Evolutionary conservation across 2,329 filamentous ascomycete genomes (phyloP).

Genomic region (Diaporthe longicolla): DNA sequence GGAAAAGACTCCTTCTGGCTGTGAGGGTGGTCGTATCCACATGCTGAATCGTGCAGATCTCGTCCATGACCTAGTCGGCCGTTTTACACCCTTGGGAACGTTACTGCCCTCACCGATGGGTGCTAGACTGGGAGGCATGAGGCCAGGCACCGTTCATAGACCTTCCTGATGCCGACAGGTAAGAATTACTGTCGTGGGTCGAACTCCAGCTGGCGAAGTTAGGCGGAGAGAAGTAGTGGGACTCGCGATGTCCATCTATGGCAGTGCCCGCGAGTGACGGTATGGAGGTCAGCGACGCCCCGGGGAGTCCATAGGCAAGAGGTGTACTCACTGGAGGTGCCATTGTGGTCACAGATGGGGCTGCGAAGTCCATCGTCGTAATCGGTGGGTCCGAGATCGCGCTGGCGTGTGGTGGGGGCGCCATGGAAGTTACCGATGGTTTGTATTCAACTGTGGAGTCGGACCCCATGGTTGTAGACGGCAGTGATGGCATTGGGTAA

Average conservation of each 20-base stretch:
- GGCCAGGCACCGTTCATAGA: conserved; percentile 37
- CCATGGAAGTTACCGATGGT: conserved; percentile 34
- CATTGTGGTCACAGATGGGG: conserved; percentile 37
- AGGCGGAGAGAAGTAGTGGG: conserved; percentile 38
- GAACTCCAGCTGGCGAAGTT: conserved; percentile 31
- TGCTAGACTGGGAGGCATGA: conserved; percentile 26
- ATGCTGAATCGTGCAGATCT: background rate
- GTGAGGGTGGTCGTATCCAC: background rate
- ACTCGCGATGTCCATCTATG: conserved; percentile 31
- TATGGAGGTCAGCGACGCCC: conserved; percentile 34
- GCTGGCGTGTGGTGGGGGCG: conserved; percentile 15
- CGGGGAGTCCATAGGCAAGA: conserved; percentile 20
- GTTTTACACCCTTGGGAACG: background rate
- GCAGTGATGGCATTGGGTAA: conserved; percentile 37
- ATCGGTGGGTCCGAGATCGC: conserved; percentile 36
- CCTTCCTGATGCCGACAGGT: conserved; percentile 32
- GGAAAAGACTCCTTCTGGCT: background rate
- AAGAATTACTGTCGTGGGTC: conserved; percentile 24
- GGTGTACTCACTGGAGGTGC: conserved; percentile 39
- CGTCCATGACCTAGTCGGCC: background rate
- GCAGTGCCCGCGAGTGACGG: conserved; percentile 33
- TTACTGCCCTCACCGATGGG: conserved; percentile 5
- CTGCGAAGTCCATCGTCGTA: conserved; percentile 37
- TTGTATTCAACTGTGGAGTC: conserved; percentile 31
- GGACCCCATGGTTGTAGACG: conserved; percentile 12